phyloP scores from a whole-genome alignment of 2,329 filamentous ascomycete genomes.

The Byssoonygena ceratinophila region DNA sequence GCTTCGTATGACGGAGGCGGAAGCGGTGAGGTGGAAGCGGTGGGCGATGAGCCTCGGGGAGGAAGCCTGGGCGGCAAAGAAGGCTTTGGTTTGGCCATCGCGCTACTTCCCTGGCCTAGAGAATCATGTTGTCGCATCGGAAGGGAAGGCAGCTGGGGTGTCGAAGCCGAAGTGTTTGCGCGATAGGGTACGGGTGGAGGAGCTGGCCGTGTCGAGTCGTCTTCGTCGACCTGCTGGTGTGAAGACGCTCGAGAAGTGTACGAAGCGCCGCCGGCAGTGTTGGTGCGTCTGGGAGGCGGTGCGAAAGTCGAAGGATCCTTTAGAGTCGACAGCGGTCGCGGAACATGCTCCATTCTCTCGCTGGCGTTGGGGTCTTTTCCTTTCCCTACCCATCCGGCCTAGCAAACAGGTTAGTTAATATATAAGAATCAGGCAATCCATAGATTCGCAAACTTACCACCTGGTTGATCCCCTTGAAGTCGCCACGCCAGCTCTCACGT shows the following conservation, averaged over 20 bases:
- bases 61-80: conserved; percentile 59
- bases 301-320: conserved; percentile 69
- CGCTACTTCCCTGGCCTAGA: conserved; percentile 9
- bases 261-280: conserved; percentile 38
- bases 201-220: conserved; percentile 24
- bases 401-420: conserved; percentile 15
- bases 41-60: conserved; percentile 47
- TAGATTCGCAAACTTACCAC: no score
- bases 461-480: conserved; percentile 49
- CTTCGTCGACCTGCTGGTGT: conserved; percentile 18
- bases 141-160: conserved; percentile 58
- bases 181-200: conserved; percentile 56
- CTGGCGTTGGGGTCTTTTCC: conserved; percentile 36
- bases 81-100: conserved; percentile 37
- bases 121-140: conserved; percentile 43
- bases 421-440: no score
- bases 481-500: conserved; percentile 45
- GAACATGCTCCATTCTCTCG: conserved; percentile 39
- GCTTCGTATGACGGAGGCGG: conserved; percentile 41
- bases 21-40: conserved; percentile 35
- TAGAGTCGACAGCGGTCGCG: conserved; percentile 57
- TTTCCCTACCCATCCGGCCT: conserved; percentile 52
- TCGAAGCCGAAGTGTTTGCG: conserved; percentile 60
- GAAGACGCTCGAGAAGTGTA: conserved; percentile 37
- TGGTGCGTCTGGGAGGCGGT: conserved; percentile 62